These are phyloP conservation scores for Bacterosira constricta DNA, from an alignment of 108 stramenopile genomes.

Conservation along the genomic window DNA sequence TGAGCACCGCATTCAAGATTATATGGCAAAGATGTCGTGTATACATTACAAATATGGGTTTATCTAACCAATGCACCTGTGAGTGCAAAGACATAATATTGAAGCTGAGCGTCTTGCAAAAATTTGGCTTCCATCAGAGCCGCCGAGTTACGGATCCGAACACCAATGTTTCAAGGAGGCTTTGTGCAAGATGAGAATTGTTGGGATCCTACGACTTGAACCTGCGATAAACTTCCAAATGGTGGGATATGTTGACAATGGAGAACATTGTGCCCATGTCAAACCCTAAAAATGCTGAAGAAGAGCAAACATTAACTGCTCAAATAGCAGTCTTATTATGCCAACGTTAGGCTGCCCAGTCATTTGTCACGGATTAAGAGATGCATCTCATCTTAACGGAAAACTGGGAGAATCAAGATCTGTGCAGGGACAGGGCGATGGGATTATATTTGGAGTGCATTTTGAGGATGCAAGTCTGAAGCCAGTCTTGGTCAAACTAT, in stretches of 20 bases:
- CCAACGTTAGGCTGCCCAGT: neutral
- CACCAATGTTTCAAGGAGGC: neutral
- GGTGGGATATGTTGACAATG: neutral
- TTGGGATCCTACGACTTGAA: neutral
- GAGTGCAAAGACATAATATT: neutral
- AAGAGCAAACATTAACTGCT: neutral
- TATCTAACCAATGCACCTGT: neutral
- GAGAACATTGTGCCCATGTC: neutral
- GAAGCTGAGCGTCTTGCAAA: conserved; percentile 10
- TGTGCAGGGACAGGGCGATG: neutral
- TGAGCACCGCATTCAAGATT: neutral
- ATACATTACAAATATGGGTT: neutral
- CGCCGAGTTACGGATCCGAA: neutral
- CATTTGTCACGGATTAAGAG: neutral
- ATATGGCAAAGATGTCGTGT: neutral
- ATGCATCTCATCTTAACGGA: neutral
- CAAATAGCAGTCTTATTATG: neutral
- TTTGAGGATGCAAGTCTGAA: neutral
- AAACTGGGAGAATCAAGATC: neutral
- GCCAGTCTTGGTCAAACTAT: neutral
- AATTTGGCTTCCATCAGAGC: neutral
- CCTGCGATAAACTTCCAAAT: neutral
- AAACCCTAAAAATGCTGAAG: neutral
- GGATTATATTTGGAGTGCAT: neutral
- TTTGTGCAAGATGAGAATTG: neutral